These are phyloP conservation scores for Cyberlindnera maritima DNA, from an alignment of 805 yeast species.

Conservation along the genomic window DNA sequence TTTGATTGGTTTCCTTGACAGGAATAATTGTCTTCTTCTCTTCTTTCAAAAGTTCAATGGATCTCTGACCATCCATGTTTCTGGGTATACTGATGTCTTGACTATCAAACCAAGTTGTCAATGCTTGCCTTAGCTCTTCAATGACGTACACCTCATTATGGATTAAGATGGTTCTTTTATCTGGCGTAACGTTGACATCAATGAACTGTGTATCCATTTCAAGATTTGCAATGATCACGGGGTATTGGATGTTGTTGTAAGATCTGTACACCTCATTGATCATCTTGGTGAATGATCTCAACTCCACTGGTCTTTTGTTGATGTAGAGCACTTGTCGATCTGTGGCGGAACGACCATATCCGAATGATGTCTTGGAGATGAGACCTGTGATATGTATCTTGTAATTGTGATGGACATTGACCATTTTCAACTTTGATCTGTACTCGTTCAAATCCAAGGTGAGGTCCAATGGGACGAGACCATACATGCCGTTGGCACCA, in stretches of 20 bases:
- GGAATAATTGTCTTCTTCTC: conserved; percentile 4
- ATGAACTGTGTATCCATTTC: conserved; percentile 45
- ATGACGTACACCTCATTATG: conserved; percentile 63
- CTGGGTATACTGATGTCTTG: conserved; percentile 34
- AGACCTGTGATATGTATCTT: conserved; percentile 49
- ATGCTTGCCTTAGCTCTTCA: conserved; percentile 50
- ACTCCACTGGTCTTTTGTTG: conserved; percentile 70
- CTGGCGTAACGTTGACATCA: conserved; percentile 94
- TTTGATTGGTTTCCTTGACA: too few species aligned
- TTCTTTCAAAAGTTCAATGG: conserved; percentile 5
- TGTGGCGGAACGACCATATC: conserved; percentile 65
- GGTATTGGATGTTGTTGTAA: conserved; percentile 71
- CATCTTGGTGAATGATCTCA: conserved; percentile 52
- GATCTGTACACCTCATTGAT: conserved; percentile 72
- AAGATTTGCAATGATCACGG: conserved; percentile 65
- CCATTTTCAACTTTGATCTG: conserved; percentile 20
- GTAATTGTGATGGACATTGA: conserved; percentile 26
- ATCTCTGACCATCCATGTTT: conserved; percentile 14
- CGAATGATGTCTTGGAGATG: conserved; percentile 76
- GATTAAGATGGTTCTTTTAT: conserved; percentile 69
- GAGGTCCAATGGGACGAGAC: conserved; percentile 51
- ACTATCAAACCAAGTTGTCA: conserved; percentile 45
- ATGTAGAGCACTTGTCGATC: conserved; percentile 78
- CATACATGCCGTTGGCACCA: conserved; percentile 64
- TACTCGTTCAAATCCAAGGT: conserved; percentile 33